These are phyloP conservation scores for Neurospora crassa DNA, from an alignment of 2,329 filamentous ascomycete genomes.

Conservation along the genomic window DNA sequence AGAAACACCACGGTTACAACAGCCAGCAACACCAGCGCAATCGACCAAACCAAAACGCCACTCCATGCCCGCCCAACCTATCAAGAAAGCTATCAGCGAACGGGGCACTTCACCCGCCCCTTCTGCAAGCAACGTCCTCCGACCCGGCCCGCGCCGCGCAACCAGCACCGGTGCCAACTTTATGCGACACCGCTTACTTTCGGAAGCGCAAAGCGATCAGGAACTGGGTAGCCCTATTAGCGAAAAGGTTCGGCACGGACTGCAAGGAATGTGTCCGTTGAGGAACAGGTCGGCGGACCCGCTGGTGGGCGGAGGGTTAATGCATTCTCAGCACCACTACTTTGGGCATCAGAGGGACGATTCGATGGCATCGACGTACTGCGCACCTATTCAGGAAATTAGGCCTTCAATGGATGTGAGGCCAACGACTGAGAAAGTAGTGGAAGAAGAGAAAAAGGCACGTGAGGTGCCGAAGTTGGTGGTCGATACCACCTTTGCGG, in stretches of 20 bases:
- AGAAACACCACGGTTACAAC: not conserved
- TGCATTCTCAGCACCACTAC: not conserved
- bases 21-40: not conserved
- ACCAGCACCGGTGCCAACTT: constrained; percentile 39
- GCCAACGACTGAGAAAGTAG: not conserved
- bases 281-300: not conserved
- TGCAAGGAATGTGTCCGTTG: not conserved
- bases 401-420: not conserved
- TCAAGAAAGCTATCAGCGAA: not conserved
- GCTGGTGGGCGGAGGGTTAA: not conserved
- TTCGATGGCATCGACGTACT: not conserved
- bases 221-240: not conserved
- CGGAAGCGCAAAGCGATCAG: constrained; percentile 8
- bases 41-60: constrained; percentile 4
- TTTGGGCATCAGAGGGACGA: not conserved
- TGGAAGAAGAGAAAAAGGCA: not conserved
- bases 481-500: not conserved
- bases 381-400: not conserved
- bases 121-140: not conserved
- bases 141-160: constrained; percentile 23
- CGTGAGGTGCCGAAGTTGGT: not conserved
- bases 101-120: not conserved
- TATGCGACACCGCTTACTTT: constrained; percentile 29
- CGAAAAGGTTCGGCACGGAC: not conserved
- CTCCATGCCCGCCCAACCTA: constrained; percentile 6